phyloP scores from a whole-genome alignment of 1,139 yeast species.

The Magnusiomyces paraingens region DNA sequence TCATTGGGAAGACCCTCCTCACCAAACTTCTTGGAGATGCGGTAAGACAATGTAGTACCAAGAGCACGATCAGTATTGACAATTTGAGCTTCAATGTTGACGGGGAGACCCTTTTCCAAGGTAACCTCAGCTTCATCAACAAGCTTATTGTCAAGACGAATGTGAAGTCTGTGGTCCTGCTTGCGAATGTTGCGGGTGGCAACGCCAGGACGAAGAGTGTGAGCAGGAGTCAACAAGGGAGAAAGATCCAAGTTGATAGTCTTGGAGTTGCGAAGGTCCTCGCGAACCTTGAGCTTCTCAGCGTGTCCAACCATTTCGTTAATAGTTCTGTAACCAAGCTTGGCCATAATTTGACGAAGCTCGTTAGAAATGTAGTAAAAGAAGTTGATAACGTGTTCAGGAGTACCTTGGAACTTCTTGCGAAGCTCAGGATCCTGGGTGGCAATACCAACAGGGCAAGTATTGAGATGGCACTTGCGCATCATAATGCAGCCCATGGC shows the following conservation, averaged over 20 bases:
- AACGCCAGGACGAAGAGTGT: conserved; percentile 95
- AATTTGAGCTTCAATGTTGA: conserved; percentile 84
- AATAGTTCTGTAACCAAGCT: conserved; percentile 88
- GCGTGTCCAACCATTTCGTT: conserved; percentile 98
- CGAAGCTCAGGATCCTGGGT: conserved; percentile 95
- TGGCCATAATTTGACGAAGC: conserved; percentile 87
- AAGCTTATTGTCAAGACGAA: conserved; percentile 88
- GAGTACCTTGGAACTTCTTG: conserved; percentile 90
- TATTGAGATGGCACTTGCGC: conserved; percentile 87
- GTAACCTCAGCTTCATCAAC: conserved; percentile 94
- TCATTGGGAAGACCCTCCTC: conserved; percentile 92
- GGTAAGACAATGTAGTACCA: conserved; percentile 90
- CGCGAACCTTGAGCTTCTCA: conserved; percentile 80
- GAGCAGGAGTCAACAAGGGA: conserved; percentile 95
- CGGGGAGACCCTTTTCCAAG: conserved; percentile 89
- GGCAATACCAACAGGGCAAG: conserved; percentile 98
- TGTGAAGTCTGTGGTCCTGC: conserved; percentile 90
- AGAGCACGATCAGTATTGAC: conserved; percentile 94
- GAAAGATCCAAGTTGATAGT: conserved; percentile 86
- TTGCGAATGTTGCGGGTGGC: conserved; percentile 89
- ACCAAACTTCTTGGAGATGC: conserved; percentile 90
- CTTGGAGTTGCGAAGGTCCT: conserved; percentile 80
- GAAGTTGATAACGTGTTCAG: conserved; percentile 97
- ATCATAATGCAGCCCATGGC: conserved; percentile 97
- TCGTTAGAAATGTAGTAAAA: conserved; percentile 93